A percentile compares a stretch with the other conserved stretches of the same genome.
Evolutionary conservation across 192 early-diverging fungal genomes (phyloP).

Genomic region (Mortierella alpina): DNA sequence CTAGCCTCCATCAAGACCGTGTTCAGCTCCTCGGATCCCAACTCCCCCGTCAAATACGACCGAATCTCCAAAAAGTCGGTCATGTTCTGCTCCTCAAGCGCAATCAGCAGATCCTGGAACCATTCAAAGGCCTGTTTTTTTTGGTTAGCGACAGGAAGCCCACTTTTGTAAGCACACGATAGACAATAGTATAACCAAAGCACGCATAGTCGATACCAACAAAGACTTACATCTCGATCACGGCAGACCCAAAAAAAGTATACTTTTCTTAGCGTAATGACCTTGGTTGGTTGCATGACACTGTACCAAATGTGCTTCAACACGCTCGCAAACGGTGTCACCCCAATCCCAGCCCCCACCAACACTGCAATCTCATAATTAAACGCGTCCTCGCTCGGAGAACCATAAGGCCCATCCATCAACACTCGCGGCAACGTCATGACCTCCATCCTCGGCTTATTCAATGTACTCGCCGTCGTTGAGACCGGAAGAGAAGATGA

Average conservation of each 20-base stretch:
- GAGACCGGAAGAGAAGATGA: neutral
- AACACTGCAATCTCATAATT: conserved; percentile 75
- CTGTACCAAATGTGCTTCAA: conserved; percentile 72
- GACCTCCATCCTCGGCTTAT: neutral
- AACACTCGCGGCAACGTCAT: conserved; percentile 59
- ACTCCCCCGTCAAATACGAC: conserved; percentile 78
- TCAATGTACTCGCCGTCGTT: too few species aligned
- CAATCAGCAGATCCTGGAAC: conserved; percentile 87
- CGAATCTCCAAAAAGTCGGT: conserved; percentile 82
- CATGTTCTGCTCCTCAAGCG: conserved; percentile 82
- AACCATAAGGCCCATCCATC: conserved; percentile 77
- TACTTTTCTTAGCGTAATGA: conserved; percentile 74
- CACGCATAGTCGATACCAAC: neutral
- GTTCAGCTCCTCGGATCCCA: conserved; percentile 74
- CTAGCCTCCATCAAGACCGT: conserved; percentile 75
- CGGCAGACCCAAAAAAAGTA: conserved; percentile 91
- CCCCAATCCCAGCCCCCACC: conserved; percentile 83
- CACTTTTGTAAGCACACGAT: neutral
- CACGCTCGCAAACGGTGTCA: conserved; percentile 80
- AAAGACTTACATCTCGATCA: conserved; percentile 69
- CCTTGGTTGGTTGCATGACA: conserved; percentile 45
- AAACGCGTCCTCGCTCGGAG: conserved; percentile 77
- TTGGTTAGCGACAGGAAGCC: neutral
- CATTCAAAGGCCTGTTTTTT: conserved; percentile 90
- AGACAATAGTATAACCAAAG: neutral